A percentile compares a stretch with the other conserved stretches of the same genome.
These are phyloP conservation scores for Ophiostoma sp. DNA, from an alignment of 2,329 filamentous ascomycete species.

Conservation along the genomic window DNA sequence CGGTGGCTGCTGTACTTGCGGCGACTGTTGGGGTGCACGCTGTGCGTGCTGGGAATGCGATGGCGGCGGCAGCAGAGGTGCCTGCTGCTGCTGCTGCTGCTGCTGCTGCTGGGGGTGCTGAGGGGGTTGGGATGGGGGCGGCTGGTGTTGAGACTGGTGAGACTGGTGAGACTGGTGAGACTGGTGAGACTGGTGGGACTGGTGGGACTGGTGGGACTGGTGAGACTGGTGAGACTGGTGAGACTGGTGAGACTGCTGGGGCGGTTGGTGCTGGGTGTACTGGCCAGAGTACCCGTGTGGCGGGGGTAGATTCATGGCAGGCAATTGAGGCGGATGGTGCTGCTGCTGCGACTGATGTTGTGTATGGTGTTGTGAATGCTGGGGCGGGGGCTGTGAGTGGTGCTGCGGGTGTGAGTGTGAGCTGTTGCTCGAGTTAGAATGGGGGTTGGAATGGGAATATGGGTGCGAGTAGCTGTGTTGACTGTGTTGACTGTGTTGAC, in stretches of 20 bases:
- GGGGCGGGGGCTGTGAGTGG: background rate
- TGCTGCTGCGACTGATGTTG: background rate
- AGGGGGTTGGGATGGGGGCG: background rate
- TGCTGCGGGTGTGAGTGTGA: constrained; percentile 9
- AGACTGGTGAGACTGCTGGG: background rate
- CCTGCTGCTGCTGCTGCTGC: background rate
- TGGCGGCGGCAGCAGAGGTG: background rate
- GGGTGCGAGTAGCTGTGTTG: constrained; percentile 7
- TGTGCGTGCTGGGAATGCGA: background rate
- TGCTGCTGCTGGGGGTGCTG: background rate
- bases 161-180: background rate
- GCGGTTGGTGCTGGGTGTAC: constrained; percentile 17
- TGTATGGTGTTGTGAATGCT: constrained; percentile 3
- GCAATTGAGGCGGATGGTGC: constrained; percentile 19
- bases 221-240: too few relatives aligned
- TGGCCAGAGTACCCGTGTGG: constrained; percentile 24
- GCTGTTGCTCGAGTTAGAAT: constrained; percentile 11
- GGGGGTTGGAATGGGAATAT: background rate
- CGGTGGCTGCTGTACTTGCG: background rate
- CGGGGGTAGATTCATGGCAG: constrained; percentile 24
- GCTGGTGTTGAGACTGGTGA: constrained; percentile 8
- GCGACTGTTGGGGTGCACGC: background rate
- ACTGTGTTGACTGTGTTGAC: background rate
- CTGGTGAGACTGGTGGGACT: background rate
- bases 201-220: too few relatives aligned